These are phyloP conservation scores for Geosmithia morbida DNA, from an alignment of 2,329 filamentous ascomycete genomes.

Conservation along the genomic window DNA sequence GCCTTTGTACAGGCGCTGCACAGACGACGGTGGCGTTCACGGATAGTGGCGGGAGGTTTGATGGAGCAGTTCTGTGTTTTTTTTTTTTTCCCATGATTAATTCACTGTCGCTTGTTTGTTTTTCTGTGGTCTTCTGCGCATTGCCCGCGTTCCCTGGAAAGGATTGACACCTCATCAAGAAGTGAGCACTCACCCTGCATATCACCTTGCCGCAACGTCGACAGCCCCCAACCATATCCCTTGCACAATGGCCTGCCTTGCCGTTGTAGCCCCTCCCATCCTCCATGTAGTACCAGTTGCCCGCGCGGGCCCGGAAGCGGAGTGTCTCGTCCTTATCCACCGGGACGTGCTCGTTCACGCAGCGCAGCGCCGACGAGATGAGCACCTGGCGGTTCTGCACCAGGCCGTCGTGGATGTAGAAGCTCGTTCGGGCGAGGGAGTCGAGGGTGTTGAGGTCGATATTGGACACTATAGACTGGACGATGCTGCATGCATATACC, in stretches of 20 bases:
- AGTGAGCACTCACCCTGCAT: slow-evolving; percentile 61
- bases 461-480: slow-evolving; percentile 56
- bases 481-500: slow-evolving; percentile 42
- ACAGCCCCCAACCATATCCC: slow-evolving; percentile 77
- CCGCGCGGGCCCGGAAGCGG: slow-evolving; percentile 40
- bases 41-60: slow-evolving; percentile 58
- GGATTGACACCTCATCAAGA: no score
- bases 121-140: no score
- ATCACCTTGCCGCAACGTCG: slow-evolving; percentile 62
- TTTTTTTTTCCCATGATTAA: no score
- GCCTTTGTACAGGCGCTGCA: slow-evolving; percentile 62
- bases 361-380: slow-evolving; percentile 62
- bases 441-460: slow-evolving; percentile 84
- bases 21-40: slow-evolving; percentile 65
- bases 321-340: slow-evolving; percentile 40
- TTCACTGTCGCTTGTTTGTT: no score
- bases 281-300: slow-evolving; percentile 46
- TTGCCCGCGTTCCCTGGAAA: no score
- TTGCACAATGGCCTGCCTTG: slow-evolving; percentile 66
- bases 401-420: slow-evolving; percentile 62
- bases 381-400: slow-evolving; percentile 66
- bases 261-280: slow-evolving; percentile 39
- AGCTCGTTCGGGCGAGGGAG: slow-evolving; percentile 68
- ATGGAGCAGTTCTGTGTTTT: slow-evolving; percentile 69
- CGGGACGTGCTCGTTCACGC: slow-evolving; percentile 52